Evolutionary conservation across 768 basidiomycete species (phyloP).

Genomic region (Tephrocybe sp.): DNA sequence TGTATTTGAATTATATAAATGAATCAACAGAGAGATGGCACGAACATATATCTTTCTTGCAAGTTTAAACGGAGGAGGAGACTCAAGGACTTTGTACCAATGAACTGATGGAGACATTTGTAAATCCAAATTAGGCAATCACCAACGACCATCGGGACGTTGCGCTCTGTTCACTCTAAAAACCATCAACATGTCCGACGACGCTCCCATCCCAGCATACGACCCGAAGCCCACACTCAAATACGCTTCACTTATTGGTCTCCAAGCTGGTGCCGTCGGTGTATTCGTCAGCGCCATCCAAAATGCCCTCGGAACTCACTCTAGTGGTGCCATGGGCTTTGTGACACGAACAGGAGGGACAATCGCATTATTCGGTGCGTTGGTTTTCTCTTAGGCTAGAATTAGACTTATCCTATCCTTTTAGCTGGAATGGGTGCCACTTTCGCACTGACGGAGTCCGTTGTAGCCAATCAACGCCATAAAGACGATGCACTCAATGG

Average conservation of each 20-base stretch:
- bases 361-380: conserved; percentile 88
- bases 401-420: conserved; percentile 3
- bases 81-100: conserved; percentile 35
- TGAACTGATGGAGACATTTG: conserved; percentile 13
- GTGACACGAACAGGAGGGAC: conserved; percentile 85
- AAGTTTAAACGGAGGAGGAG: conserved; percentile 39
- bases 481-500: conserved; percentile 81
- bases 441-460: conserved; percentile 79
- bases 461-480: conserved; percentile 77
- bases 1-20: conserved; percentile 10
- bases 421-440: conserved; percentile 87
- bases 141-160: conserved; percentile 14
- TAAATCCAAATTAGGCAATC: conserved; percentile 28
- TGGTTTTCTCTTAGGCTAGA: neutral
- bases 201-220: conserved; percentile 28
- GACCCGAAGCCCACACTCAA: conserved; percentile 53
- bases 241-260: conserved; percentile 53
- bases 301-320: conserved; percentile 78
- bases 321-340: conserved; percentile 80
- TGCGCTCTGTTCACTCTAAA: conserved; percentile 21
- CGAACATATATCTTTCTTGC: conserved; percentile 42
- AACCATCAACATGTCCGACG: conserved; percentile 31
- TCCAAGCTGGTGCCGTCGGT: conserved; percentile 66
- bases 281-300: conserved; percentile 67
- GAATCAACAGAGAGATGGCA: conserved; percentile 14